Percentiles rank a stretch among this genome's conserved stretches.
These are phyloP conservation scores for Fraxinus greggii DNA, from an alignment of 305 asterid species.

Conservation along the genomic window DNA sequence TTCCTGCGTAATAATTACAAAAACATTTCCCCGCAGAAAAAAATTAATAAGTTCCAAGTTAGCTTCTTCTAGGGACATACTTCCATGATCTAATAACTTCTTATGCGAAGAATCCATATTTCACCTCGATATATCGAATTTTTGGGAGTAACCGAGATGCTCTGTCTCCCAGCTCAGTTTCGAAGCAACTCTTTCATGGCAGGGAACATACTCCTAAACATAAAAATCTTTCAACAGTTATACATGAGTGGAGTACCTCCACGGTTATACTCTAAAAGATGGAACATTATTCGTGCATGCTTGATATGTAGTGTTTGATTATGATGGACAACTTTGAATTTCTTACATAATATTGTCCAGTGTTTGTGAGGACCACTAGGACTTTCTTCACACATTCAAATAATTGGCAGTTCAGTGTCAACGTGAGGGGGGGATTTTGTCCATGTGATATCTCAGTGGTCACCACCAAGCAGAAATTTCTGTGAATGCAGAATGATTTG, in stretches of 20 bases:
- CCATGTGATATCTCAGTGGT: not conserved
- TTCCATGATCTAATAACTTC: slow-evolving; percentile 27
- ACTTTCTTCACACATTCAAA: not conserved
- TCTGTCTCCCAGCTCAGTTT: slow-evolving; percentile 87
- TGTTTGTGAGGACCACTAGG: not conserved
- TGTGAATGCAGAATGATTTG: not conserved
- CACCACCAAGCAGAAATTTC: not conserved
- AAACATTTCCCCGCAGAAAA: slow-evolving; percentile 32
- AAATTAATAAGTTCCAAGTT: slow-evolving; percentile 34
- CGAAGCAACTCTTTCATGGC: slow-evolving; percentile 86
- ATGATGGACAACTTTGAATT: not conserved
- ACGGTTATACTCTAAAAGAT: not conserved
- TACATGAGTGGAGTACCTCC: not conserved
- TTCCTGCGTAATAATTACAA: slow-evolving; percentile 37
- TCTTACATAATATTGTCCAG: not conserved
- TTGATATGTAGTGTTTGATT: not conserved
- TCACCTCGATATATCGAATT: slow-evolving; percentile 58
- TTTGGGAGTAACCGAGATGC: slow-evolving; percentile 64
- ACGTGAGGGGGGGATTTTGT: not conserved
- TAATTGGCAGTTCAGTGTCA: not conserved
- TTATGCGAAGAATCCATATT: slow-evolving; percentile 19
- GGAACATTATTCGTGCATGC: not conserved
- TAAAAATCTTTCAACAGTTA: not conserved
- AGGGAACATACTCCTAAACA: slow-evolving; percentile 73
- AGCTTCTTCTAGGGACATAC: slow-evolving; percentile 36